These are phyloP conservation scores for Raphanus sativus DNA, from an alignment of 345 rosid species.

Conservation along the genomic window DNA sequence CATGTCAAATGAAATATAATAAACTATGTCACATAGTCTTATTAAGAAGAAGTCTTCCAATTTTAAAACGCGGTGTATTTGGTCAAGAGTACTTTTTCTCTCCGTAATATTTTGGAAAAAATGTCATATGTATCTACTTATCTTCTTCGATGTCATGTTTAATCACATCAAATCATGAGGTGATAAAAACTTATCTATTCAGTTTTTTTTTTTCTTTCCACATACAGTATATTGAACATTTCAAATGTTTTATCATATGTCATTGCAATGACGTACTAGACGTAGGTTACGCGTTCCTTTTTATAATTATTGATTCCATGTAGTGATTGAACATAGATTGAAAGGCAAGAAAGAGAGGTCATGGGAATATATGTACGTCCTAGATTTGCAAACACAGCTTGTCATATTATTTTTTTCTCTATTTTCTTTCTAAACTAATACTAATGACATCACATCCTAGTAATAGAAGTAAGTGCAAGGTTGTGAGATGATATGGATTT, in stretches of 20 bases:
- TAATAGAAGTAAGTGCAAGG: neutral
- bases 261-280: neutral
- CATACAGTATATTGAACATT: neutral
- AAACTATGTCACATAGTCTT: neutral
- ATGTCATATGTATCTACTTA: neutral
- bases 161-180: neutral
- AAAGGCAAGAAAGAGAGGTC: neutral
- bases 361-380: conserved; percentile 5
- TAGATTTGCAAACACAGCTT: neutral
- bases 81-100: neutral
- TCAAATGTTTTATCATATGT: neutral
- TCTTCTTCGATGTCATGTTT: neutral
- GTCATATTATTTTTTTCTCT: neutral
- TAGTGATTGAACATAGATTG: neutral
- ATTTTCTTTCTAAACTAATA: neutral
- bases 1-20: neutral
- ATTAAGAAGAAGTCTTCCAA: neutral
- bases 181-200: neutral
- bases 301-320: neutral
- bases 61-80: neutral
- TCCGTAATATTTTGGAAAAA: neutral
- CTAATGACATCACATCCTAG: neutral
- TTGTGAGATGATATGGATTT: neutral
- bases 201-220: neutral
- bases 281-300: neutral